These are phyloP conservation scores for Teunomyces atbi DNA, from an alignment of 805 yeast genomes.

Conservation along the genomic window DNA sequence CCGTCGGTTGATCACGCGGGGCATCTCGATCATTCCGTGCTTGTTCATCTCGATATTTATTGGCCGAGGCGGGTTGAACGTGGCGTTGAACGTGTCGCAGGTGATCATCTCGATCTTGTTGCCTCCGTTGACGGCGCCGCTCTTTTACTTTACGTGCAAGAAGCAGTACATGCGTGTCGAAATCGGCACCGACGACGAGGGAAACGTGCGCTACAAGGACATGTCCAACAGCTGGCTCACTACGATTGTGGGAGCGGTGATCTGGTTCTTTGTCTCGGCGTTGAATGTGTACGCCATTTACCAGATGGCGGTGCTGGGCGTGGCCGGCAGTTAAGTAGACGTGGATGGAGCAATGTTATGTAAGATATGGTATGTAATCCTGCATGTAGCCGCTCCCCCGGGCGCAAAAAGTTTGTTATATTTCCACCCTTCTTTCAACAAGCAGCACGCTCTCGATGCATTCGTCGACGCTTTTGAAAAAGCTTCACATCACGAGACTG, in stretches of 20 bases:
- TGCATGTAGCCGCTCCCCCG: neutral
- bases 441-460: constrained; percentile 12
- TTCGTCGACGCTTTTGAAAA: constrained; percentile 29
- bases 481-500: constrained; percentile 35
- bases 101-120: constrained; percentile 77
- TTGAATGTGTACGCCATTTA: constrained; percentile 64
- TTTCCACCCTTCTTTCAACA: neutral
- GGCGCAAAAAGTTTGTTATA: neutral
- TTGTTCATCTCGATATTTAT: constrained; percentile 65
- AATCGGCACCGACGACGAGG: constrained; percentile 16
- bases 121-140: constrained; percentile 83
- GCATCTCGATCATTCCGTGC: constrained; percentile 80
- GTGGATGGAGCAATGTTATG: too few species aligned
- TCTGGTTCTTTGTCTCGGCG: constrained; percentile 73
- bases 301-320: constrained; percentile 40
- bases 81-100: constrained; percentile 81
- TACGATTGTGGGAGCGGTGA: constrained; percentile 46
- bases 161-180: constrained; percentile 66
- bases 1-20: constrained; percentile 73
- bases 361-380: too few species aligned
- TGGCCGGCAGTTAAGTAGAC: constrained; percentile 7
- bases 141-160: constrained; percentile 75
- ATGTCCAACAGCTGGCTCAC: constrained; percentile 65
- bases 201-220: constrained; percentile 36
- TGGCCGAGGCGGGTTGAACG: constrained; percentile 70